These are phyloP conservation scores for Plectosphaerella plurivora DNA, from an alignment of 2,329 filamentous ascomycete genomes.

Conservation along the genomic window DNA sequence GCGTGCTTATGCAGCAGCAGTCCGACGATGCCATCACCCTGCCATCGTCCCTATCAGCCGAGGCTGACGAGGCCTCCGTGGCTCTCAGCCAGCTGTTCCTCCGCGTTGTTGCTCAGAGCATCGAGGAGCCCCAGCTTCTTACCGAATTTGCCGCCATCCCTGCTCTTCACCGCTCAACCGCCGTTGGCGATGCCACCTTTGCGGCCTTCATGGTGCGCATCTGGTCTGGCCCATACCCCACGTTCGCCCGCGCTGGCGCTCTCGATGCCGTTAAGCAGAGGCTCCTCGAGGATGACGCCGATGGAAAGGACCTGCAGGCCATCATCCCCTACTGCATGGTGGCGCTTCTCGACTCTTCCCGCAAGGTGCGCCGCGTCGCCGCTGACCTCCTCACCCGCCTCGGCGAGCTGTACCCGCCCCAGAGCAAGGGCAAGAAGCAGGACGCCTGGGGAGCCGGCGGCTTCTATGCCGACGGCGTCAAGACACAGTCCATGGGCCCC, in stretches of 20 bases:
- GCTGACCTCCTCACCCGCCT: conserved; percentile 61
- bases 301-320: conserved; percentile 65
- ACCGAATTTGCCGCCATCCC: conserved; percentile 49
- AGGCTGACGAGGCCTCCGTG: conserved; percentile 48
- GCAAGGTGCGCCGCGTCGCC: conserved; percentile 71
- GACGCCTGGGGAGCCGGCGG: conserved; percentile 55
- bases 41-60: conserved; percentile 48
- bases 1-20: conserved; percentile 32
- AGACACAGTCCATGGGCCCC: conserved; percentile 53
- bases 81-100: conserved; percentile 57
- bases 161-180: conserved; percentile 48
- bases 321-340: conserved; percentile 77
- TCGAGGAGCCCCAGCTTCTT: conserved; percentile 32
- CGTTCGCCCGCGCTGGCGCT: conserved; percentile 63
- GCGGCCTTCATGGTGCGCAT: conserved; percentile 72
- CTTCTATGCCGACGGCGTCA: conserved; percentile 58
- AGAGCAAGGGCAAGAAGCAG: conserved; percentile 34
- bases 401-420: conserved; percentile 38
- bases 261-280: conserved; percentile 59
- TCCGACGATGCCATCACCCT: conserved; percentile 29
- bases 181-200: conserved; percentile 60
- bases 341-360: conserved; percentile 70
- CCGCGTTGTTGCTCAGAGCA: conserved; percentile 41
- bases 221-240: conserved; percentile 69
- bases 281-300: conserved; percentile 45